Evolutionary conservation across 2,329 filamentous ascomycete species (phyloP).

Genomic region (Diaporthe eres): DNA sequence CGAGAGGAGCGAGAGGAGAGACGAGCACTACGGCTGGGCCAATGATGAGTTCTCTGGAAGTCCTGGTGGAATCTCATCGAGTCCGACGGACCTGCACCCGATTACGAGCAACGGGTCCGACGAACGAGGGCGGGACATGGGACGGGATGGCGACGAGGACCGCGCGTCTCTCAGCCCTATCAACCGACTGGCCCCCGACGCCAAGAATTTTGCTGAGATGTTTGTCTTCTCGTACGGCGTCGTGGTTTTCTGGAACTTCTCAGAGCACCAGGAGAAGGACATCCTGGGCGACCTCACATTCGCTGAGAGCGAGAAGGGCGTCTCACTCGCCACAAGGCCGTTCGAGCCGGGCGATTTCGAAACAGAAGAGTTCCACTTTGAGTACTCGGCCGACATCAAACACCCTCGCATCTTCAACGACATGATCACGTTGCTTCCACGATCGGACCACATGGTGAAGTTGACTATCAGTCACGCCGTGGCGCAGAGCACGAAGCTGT

Average conservation of each 20-base stretch:
- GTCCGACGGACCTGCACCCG: conserved; percentile 38
- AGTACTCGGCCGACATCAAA: conserved; percentile 89
- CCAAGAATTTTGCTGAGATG: conserved; percentile 90
- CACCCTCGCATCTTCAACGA: conserved; percentile 97
- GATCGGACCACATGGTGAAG: conserved; percentile 98
- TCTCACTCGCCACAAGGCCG: conserved; percentile 81
- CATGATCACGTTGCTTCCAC: conserved; percentile 96
- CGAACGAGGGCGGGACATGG: conserved; percentile 28
- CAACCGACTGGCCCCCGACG: conserved; percentile 76
- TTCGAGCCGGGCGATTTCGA: conserved; percentile 93
- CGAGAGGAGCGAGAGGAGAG: conserved; percentile 88
- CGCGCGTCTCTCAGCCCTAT: conserved; percentile 63
- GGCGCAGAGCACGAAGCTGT: conserved; percentile 95
- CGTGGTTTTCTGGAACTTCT: conserved; percentile 99
- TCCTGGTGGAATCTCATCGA: conserved; percentile 40
- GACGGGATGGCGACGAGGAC: conserved; percentile 42
- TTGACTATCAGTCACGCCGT: conserved; percentile 97
- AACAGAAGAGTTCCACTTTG: conserved; percentile 98
- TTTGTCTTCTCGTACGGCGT: conserved; percentile 98
- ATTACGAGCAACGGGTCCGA: conserved; percentile 50
- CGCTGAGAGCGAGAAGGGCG: conserved; percentile 75
- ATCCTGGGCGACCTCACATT: conserved; percentile 96
- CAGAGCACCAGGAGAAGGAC: conserved; percentile 95
- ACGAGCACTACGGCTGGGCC: conserved; percentile 93
- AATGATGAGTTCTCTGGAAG: conserved; percentile 77